Base-by-base conservation (phyloP, 306 rosid species). In the Prunus kanzakura region DNA sequence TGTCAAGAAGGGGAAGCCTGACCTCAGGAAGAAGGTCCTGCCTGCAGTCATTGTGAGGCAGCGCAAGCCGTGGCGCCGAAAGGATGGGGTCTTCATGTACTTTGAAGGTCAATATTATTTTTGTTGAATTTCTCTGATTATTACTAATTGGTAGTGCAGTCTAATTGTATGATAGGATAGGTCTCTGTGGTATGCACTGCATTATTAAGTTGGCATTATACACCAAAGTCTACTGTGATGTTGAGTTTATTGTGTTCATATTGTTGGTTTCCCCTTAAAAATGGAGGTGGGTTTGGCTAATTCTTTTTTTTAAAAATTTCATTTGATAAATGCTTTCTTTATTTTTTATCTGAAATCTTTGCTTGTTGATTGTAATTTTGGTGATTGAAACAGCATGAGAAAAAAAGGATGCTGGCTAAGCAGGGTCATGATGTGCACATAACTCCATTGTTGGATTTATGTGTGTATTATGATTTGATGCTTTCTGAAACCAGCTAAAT, bases 41-140 rank as follows among this genome's bases (percentile, higher is more conserved):
- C 92, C 92, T 4, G 92, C 91, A 25, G 90, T 89, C 51, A 83
- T 83, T 16, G 90, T 88, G 32, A 87, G 93, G 78, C 91, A 87
- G 82, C 87, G 86, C 76, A 88, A 88, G 83, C 93, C 92, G 0
- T 90, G 89, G 89, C 64, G 93, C 63, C 73, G 96, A 87, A 92
- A 90, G 91, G 93, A 90, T 35, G 88, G 89, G 3, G 89, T 87
- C 57, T 90, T 57, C 84, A 89, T 87, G 87, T 89, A 85, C 78
- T 88, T 92, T 47, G 91, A 88, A 85, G 96, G 91, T 91, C 14
- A n/a, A 12, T 69, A 45, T 19, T 66, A n/a, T 58, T 30, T 79
- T 13, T 51, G 3, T 32, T 11, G 38, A 15, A 67, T 35, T 25
- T 43, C 11, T 3, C 3, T 57, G 20, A 11, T 20, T 43, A 0